Base-by-base conservation (phyloP, 2,329 filamentous ascomycete genomes). In the Paramyrothecium sp. region DNA sequence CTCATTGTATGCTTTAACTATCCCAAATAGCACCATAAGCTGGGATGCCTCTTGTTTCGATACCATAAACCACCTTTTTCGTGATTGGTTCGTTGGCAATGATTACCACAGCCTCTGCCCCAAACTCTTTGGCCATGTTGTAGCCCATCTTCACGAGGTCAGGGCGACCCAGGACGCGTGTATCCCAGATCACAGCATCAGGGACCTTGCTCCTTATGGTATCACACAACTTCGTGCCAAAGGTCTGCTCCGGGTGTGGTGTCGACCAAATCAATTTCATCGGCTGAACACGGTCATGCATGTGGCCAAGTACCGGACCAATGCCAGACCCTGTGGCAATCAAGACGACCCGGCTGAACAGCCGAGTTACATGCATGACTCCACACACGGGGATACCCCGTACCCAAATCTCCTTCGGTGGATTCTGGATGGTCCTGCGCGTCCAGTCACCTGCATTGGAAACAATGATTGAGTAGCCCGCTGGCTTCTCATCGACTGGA, bases 21-120 rank as follows among this genome's bases (percentile, higher is more conserved):
- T 91, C 89, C 73, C 87, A 91, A 62, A 91, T 88, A 2, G 88
- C 85, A 2, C 88, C 89, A 72, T 83, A 90, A 4, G 86, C 86
- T 2, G 83, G 79, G 3, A 90, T 73, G 0, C 86, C 86, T 57
- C 84, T 76, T 52, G 75, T 77, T 72, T 90, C 86, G 54, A 91
- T 69, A 7, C 80, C 84, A 65, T 84, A 85, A 0, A 90, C 87
- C 3, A 90, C 76, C 71, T 81, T 81, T 63, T 78, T 77, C 10
- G 87, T 90, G 23, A 89, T 76, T 54, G 69, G 77, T 53, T 84
- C 81, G 68, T 90, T 91, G 49, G 83, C 85, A 61, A 91, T 85
- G 55, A 90, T 80, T 63, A 89, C 84, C n/a, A 90, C 86, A 3
- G 87, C 88, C 74, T 90, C 87, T 1, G 85, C 70, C 16, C 75